phyloP scores from a whole-genome alignment of 495 filamentous ascomycete species.

The Aspergillus ostianus region DNA sequence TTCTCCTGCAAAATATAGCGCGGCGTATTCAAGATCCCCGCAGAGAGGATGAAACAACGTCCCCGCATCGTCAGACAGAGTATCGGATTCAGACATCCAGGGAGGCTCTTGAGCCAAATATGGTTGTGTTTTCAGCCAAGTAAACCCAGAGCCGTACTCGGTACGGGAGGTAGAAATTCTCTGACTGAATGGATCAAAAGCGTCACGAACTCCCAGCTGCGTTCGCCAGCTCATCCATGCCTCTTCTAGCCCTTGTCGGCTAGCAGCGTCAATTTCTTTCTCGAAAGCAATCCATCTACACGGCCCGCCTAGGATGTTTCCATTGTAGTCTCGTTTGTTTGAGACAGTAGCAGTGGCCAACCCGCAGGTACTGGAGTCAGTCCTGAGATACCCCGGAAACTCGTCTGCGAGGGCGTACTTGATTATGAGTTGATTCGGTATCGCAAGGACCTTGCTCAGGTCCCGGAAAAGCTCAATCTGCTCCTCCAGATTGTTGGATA shows the following conservation, averaged over 20 bases:
- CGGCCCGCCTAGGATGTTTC: not conserved
- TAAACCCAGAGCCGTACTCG: not conserved
- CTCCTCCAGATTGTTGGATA: constrained; percentile 1
- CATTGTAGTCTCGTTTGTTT: not conserved
- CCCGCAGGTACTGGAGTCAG: not conserved
- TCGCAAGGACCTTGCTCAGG: not conserved
- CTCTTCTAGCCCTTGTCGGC: not conserved
- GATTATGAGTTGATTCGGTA: not conserved
- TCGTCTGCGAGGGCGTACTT: constrained; percentile 1
- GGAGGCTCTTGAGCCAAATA: not conserved
- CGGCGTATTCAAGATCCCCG: not conserved
- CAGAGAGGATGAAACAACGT: not conserved
- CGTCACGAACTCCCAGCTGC: not conserved
- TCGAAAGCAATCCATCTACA: constrained; percentile 1
- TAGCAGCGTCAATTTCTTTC: not conserved
- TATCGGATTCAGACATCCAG: not conserved
- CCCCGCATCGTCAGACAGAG: not conserved
- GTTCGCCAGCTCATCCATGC: not conserved
- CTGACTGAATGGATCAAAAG: not conserved
- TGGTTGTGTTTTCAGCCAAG: not conserved
- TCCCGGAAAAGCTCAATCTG: constrained; percentile 2
- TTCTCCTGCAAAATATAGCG: constrained; percentile 3
- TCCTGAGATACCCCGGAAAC: constrained; percentile 3
- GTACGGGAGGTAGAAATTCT: constrained; percentile 1
- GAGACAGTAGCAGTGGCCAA: not conserved